phyloP scores from a whole-genome alignment of 2,329 filamentous ascomycete genomes.

The Neobulgaria alba region DNA sequence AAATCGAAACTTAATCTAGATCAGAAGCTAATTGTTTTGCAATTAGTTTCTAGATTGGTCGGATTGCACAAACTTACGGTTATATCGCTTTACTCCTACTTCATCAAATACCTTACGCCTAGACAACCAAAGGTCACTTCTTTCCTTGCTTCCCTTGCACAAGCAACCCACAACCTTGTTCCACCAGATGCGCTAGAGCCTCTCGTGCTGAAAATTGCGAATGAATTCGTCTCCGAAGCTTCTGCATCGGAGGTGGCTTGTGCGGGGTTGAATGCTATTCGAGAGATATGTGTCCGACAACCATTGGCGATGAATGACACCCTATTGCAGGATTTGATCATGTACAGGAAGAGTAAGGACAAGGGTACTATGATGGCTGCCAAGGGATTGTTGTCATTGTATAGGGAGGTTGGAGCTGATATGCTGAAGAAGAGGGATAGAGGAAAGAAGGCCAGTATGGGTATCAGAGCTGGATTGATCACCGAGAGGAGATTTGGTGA shows the following conservation, averaged over 20 bases:
- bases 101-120: constrained; percentile 84
- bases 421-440: constrained; percentile 83
- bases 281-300: constrained; percentile 87
- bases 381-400: constrained; percentile 81
- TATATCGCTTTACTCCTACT: constrained; percentile 89
- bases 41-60: constrained; percentile 83
- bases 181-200: constrained; percentile 90
- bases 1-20: constrained; percentile 82
- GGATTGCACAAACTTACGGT: constrained; percentile 89
- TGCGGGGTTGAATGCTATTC: constrained; percentile 87
- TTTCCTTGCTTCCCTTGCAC: constrained; percentile 84
- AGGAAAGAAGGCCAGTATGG: constrained; percentile 84
- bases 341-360: constrained; percentile 95
- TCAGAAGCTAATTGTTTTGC: constrained; percentile 80
- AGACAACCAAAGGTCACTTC: constrained; percentile 85
- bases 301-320: constrained; percentile 96
- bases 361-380: constrained; percentile 99
- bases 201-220: constrained; percentile 88
- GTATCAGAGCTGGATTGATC: constrained; percentile 64
- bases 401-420: constrained; percentile 83
- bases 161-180: constrained; percentile 83
- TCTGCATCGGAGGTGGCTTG: constrained; percentile 84
- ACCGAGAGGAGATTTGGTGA: constrained; percentile 77
- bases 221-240: constrained; percentile 96
- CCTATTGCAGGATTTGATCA: constrained; percentile 87